Evolutionary conservation across 768 basidiomycete genomes (phyloP).

Genomic region (Mycena sanguinolenta): DNA sequence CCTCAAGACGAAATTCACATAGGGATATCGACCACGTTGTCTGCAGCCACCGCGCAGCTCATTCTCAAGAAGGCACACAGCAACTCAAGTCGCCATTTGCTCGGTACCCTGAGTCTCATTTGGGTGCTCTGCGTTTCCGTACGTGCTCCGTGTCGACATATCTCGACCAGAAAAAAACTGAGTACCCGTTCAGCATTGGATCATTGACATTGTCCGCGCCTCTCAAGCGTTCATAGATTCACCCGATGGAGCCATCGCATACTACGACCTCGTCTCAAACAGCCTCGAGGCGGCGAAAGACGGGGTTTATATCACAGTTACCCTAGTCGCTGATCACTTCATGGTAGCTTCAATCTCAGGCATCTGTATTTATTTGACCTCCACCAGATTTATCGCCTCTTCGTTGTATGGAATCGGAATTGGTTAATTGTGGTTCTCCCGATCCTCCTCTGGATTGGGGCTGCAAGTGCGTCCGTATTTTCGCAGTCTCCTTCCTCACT

Average conservation of each 20-base stretch:
- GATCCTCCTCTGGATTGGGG: slow-evolving; percentile 7
- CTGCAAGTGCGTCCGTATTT: neutral
- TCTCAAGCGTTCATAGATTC: slow-evolving; percentile 16
- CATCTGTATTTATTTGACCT: neutral
- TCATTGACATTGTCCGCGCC: slow-evolving; percentile 28
- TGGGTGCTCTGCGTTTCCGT: slow-evolving; percentile 28
- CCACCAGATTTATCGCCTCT: slow-evolving; percentile 28
- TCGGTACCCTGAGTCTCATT: slow-evolving; percentile 10
- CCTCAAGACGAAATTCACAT: neutral
- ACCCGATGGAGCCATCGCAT: slow-evolving; percentile 16
- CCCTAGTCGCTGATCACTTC: slow-evolving; percentile 25
- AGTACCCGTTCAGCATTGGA: slow-evolving; percentile 21
- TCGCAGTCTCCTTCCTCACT: neutral
- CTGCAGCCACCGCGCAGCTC: neutral
- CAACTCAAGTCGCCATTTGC: slow-evolving; percentile 2
- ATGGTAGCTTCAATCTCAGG: slow-evolving; percentile 13
- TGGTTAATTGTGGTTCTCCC: slow-evolving; percentile 21
- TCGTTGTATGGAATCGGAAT: slow-evolving; percentile 26
- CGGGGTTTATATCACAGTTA: slow-evolving; percentile 24
- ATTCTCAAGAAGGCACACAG: neutral
- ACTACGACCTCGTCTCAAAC: slow-evolving; percentile 15
- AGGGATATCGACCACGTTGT: slow-evolving; percentile 18
- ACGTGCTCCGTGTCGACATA: neutral
- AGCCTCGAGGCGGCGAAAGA: slow-evolving; percentile 23
- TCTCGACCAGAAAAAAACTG: too few relatives aligned